A percentile compares a stretch with the other conserved stretches of the same genome.
Conservation (phyloP, 1,284 basidiomycete genomes). For the Erythrobasidium hasegawianum region DNA sequence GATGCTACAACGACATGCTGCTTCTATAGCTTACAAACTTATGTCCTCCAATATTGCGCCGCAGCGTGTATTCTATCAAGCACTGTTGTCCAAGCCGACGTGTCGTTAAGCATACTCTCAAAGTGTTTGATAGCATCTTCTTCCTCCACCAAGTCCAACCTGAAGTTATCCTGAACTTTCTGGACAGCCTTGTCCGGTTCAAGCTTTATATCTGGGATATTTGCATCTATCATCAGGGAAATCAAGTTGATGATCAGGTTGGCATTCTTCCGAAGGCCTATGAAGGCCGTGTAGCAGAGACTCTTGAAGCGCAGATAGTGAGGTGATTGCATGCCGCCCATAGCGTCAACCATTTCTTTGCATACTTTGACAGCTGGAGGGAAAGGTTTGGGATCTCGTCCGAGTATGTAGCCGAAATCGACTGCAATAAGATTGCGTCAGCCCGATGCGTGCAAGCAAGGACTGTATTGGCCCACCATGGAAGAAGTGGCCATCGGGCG, state of each 20-base stretch:
- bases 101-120: constrained; percentile 87
- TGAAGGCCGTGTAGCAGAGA: constrained; percentile 94
- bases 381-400: constrained; percentile 95
- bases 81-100: constrained; percentile 87
- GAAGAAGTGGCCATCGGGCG: constrained; percentile 74
- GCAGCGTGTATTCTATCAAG: constrained; percentile 75
- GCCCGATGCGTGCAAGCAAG: too few species aligned
- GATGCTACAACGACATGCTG: too few species aligned
- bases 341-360: constrained; percentile 99
- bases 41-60: constrained; percentile 42
- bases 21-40: too few species aligned
- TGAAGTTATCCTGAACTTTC: constrained; percentile 86
- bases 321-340: constrained; percentile 89
- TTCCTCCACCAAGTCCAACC: constrained; percentile 86
- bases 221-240: constrained; percentile 94
- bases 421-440: too few species aligned
- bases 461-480: too few species aligned
- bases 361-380: constrained; percentile 97
- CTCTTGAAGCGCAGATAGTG: constrained; percentile 94
- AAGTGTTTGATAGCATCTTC: constrained; percentile 92
- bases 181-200: constrained; percentile 60
- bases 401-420: constrained; percentile 98
- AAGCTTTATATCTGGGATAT: constrained; percentile 93
- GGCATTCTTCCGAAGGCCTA: constrained; percentile 90
- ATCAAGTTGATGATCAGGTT: constrained; percentile 96